Percentiles rank a stretch among this genome's conserved stretches.
Conservation (phyloP, 257 asterid species). For the Nicotiana obtusifolia region DNA sequence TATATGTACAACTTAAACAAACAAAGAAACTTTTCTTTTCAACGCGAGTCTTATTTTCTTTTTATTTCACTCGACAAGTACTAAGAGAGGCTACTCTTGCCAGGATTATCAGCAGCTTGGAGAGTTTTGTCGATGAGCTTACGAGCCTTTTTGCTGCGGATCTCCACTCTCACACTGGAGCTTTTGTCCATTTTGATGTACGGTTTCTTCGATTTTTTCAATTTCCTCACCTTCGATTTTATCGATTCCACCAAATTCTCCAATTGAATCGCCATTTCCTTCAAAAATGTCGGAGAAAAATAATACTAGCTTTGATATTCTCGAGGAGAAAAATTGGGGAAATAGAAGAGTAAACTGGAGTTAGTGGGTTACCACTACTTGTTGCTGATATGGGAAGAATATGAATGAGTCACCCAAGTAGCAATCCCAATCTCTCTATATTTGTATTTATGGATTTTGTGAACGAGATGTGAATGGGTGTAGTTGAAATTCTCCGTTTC, state of each 20-base stretch:
- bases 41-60: neutral
- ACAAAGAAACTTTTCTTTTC: neutral
- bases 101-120: conserved; percentile 71
- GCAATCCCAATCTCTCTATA: neutral
- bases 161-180: conserved; percentile 75
- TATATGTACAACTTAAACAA: neutral
- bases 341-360: neutral
- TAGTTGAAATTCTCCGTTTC: neutral
- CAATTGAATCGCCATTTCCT: conserved; percentile 19
- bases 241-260: conserved; percentile 65
- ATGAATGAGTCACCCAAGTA: neutral
- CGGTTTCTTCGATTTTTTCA: conserved; percentile 77
- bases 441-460: conserved; percentile 6
- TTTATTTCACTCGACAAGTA: neutral
- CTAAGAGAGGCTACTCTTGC: conserved; percentile 32
- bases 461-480: neutral
- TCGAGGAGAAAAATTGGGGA: neutral
- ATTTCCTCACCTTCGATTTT: conserved; percentile 65
- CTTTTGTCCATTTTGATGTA: conserved; percentile 85
- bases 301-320: neutral
- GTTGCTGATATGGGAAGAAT: neutral
- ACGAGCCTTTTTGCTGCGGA: conserved; percentile 77
- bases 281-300: too few species aligned
- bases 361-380: neutral
- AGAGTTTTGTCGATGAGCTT: conserved; percentile 78